phyloP scores from a whole-genome alignment of 2,329 filamentous ascomycete species.

The Penicillium sp. region DNA sequence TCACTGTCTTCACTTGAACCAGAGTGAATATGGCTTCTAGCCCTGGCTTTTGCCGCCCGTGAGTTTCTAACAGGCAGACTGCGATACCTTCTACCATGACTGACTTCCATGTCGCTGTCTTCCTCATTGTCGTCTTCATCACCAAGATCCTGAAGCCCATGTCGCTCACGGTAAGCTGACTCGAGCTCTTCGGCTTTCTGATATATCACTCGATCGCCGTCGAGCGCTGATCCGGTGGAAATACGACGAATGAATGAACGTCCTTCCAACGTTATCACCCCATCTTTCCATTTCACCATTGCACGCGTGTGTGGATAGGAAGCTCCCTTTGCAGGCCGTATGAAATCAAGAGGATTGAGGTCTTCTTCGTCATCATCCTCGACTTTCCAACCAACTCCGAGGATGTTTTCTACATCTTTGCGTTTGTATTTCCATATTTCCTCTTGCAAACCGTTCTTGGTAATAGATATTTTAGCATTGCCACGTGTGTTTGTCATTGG shows the following conservation, averaged over 20 bases:
- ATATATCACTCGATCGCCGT: constrained; percentile 2
- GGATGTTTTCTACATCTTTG: not conserved
- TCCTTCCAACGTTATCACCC: constrained; percentile 1
- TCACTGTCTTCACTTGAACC: not conserved
- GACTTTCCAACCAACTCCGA: not conserved
- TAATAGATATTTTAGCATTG: not conserved
- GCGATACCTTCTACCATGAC: not conserved
- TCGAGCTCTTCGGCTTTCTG: constrained; percentile 5
- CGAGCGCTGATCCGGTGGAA: not conserved
- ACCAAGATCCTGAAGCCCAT: not conserved
- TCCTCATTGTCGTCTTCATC: not conserved
- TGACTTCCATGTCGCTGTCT: not conserved
- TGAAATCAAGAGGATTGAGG: not conserved
- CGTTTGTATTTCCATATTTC: constrained; percentile 2
- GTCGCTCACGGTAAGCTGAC: not conserved
- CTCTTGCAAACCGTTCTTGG: not conserved
- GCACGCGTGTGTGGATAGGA: constrained; percentile 6
- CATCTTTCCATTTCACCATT: constrained; percentile 4
- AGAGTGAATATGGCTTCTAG: not conserved
- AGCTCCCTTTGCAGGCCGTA: not conserved
- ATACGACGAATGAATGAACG: constrained; percentile 1
- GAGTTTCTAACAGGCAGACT: not conserved
- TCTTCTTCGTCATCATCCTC: not conserved
- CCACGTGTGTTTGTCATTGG: not conserved
- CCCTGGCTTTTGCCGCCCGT: not conserved